Conservation (phyloP, 2,329 filamentous ascomycete species). For the Aspergillus persii region DNA sequence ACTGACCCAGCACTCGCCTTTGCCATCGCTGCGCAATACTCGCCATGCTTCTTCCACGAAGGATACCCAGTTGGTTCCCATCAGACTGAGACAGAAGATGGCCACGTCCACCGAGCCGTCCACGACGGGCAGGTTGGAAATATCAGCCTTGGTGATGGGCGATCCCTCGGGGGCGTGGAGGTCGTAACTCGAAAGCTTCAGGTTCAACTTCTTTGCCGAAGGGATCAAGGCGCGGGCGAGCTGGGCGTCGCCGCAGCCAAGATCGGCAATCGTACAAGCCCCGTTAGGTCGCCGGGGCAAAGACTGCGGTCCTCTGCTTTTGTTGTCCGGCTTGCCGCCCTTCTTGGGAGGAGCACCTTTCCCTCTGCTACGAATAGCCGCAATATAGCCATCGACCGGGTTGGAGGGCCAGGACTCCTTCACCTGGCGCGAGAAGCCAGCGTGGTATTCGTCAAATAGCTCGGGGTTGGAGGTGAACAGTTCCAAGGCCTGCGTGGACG, state of each 20-base stretch:
- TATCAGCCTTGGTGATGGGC: slow-evolving; percentile 84
- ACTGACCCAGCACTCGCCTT: slow-evolving; percentile 87
- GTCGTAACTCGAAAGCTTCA: slow-evolving; percentile 82
- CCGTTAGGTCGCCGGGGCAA: slow-evolving; percentile 69
- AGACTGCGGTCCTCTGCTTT: slow-evolving; percentile 36
- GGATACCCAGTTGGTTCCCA: slow-evolving; percentile 98
- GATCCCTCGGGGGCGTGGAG: slow-evolving; percentile 68
- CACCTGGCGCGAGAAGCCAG: slow-evolving; percentile 93
- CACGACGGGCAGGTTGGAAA: slow-evolving; percentile 73
- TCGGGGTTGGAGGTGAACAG: slow-evolving; percentile 84
- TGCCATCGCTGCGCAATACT: slow-evolving; percentile 79
- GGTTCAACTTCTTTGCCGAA: slow-evolving; percentile 63
- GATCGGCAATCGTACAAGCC: slow-evolving; percentile 76
- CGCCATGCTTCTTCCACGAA: slow-evolving; percentile 96
- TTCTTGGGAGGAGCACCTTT: slow-evolving; percentile 47
- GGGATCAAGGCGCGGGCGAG: slow-evolving; percentile 66
- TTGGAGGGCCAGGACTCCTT: slow-evolving; percentile 90
- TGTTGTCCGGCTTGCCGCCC: slow-evolving; percentile 38
- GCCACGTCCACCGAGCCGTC: slow-evolving; percentile 79
- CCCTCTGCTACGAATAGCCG: slow-evolving; percentile 66
- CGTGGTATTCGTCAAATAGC: slow-evolving; percentile 95
- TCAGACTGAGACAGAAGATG: slow-evolving; percentile 93
- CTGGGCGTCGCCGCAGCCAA: slow-evolving; percentile 89
- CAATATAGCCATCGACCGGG: slow-evolving; percentile 84
- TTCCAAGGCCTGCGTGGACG: slow-evolving; percentile 76